Evolutionary conservation across 2,329 filamentous ascomycete species (phyloP).

Genomic region (Pseudocercospora musae): DNA sequence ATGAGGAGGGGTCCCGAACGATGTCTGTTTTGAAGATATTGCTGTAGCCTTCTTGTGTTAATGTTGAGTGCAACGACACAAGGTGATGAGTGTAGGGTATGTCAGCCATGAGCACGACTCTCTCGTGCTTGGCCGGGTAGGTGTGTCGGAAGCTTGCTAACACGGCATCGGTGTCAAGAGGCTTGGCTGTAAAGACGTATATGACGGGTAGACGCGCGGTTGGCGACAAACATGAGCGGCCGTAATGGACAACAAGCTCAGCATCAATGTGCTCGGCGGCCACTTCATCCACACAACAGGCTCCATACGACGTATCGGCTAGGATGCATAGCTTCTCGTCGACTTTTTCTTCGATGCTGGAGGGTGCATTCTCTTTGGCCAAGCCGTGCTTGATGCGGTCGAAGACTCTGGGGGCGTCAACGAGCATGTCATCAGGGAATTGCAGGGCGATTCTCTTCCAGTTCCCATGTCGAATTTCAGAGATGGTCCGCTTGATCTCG

Average conservation of each 20-base stretch:
- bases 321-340: constrained; percentile 70
- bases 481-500: constrained; percentile 76
- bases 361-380: constrained; percentile 3
- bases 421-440: constrained; percentile 90
- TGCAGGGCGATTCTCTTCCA: constrained; percentile 85
- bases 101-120: constrained; percentile 81
- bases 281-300: constrained; percentile 95
- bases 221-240: constrained; percentile 84
- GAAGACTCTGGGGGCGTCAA: constrained; percentile 78
- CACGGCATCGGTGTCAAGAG: constrained; percentile 61
- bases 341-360: constrained; percentile 26
- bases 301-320: constrained; percentile 93
- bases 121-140: constrained; percentile 62
- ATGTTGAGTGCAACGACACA: constrained; percentile 50
- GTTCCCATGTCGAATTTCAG: constrained; percentile 67
- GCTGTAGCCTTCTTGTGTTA: constrained; percentile 64
- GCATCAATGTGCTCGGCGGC: constrained; percentile 91
- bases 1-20: constrained; percentile 71
- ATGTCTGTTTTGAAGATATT: constrained; percentile 68
- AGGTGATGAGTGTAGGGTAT: constrained; percentile 81
- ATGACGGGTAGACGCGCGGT: constrained; percentile 83
- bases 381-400: constrained; percentile 59
- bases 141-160: constrained; percentile 62
- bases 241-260: constrained; percentile 91
- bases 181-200: constrained; percentile 79